Percentiles rank a stretch among this genome's conserved stretches.
Evolutionary conservation across 306 rosid genomes (phyloP).

Genomic region (Calophaca sinica): DNA sequence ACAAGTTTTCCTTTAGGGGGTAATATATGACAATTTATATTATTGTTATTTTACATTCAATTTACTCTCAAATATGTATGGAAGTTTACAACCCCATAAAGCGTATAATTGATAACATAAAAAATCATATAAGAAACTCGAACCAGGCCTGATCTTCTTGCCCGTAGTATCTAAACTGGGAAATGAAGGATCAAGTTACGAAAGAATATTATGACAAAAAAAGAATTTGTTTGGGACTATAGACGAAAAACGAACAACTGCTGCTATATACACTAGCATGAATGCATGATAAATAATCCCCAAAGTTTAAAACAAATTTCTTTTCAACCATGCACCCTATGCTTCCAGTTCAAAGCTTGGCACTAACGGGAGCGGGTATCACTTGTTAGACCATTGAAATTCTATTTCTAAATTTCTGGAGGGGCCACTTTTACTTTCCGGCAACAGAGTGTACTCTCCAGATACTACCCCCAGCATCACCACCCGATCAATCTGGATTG

Average conservation of each 20-base stretch:
- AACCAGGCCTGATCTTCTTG: slow-evolving; percentile 50
- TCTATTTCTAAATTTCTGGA: slow-evolving; percentile 95
- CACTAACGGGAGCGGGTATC: slow-evolving; percentile 34
- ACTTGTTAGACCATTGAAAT: slow-evolving; percentile 98
- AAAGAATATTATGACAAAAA: slow-evolving; percentile 64
- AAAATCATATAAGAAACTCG: slow-evolving; percentile 37
- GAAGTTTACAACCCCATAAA: slow-evolving; percentile 30
- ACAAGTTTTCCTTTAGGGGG: not conserved
- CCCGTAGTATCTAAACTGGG: slow-evolving; percentile 39
- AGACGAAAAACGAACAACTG: slow-evolving; percentile 52
- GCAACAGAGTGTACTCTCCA: slow-evolving; percentile 91
- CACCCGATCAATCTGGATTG: slow-evolving; percentile 95
- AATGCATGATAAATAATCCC: slow-evolving; percentile 58
- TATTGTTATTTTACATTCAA: slow-evolving; percentile 36
- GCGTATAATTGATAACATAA: slow-evolving; percentile 51
- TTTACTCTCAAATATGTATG: slow-evolving; percentile 2
- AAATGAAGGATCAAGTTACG: slow-evolving; percentile 53
- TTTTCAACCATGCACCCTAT: slow-evolving; percentile 41
- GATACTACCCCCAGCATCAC: slow-evolving; percentile 97
- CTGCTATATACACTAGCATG: slow-evolving; percentile 65
- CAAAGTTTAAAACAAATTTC: slow-evolving; percentile 44
- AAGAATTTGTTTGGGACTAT: slow-evolving; percentile 53
- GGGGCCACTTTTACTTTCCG: slow-evolving; percentile 93
- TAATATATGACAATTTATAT: not conserved
- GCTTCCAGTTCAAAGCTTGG: slow-evolving; percentile 48